Base-by-base conservation (phyloP, 2,329 filamentous ascomycete genomes). In the Fusarium siculi region DNA sequence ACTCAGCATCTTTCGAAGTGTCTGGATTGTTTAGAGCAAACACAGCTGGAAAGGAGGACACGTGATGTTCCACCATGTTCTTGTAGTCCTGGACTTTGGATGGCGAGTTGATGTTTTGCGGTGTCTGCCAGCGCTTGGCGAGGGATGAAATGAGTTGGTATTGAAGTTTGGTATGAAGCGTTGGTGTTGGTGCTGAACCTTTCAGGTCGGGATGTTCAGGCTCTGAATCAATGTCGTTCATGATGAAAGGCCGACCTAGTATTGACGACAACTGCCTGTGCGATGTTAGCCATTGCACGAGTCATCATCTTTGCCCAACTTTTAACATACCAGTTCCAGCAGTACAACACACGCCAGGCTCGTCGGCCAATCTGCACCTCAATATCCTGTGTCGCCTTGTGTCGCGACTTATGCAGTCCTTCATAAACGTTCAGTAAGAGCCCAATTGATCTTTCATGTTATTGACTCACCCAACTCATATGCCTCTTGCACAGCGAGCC, bases 81-180 rank as follows among this genome's bases (percentile, higher is more conserved):
- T 54, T 46, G 18, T 68, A 49, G 6, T 23, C 23, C 0, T n/a
- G 43, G 3, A 68, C 54, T 4, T 46, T 30, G 0, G 37, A 2
- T 8, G 66, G 47, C 3, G 66, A 46, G 4, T 68, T 34, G 5
- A 68, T 36, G 1, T 61, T 60, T 15, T 68, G 64, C 1, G 66
- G 64, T 2, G 66, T 63, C 19, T 68, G 66, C 66, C 66, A 68
- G 2, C 43, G 49, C 18, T 42, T 63, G 7, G 64, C 58, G 8
- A 68, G 64, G 9, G 64, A 68, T 4, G 39, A 68, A 2, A 68
- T 55, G 3, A 68, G 64, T 9, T 63, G 56, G 19, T 68, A 68
- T 6, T 68, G 64, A 1, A 68, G 39, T 10, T 14, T 68, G 11
- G 56, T 68, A 14, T 67, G 46, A 0, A 68, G 64, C n/a, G 56